Conservation (phyloP, 2,329 filamentous ascomycete species). For the Aphanoascus verrucosus region DNA sequence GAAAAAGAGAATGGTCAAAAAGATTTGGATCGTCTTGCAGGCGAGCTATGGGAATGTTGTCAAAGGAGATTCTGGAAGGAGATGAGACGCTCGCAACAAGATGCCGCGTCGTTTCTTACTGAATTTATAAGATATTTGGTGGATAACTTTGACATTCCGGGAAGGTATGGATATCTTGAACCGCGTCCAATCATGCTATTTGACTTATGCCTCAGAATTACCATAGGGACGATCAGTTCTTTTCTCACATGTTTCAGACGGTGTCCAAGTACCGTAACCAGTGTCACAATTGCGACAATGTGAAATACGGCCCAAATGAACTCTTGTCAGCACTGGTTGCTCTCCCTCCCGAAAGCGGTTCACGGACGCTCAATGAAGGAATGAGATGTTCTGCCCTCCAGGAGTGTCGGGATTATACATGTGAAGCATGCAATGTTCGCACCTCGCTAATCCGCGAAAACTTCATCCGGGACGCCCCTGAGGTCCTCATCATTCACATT, state of each 20-base stretch:
- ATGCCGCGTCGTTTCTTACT: conserved; percentile 12
- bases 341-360: not conserved
- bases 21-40: not conserved
- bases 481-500: conserved; percentile 15
- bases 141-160: not conserved
- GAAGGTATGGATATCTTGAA: not conserved
- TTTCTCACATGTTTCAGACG: conserved; percentile 12
- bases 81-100: conserved; percentile 8
- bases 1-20: not conserved
- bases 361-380: not conserved
- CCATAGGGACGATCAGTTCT: not conserved
- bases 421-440: not conserved
- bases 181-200: not conserved
- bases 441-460: not conserved
- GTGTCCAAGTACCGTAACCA: conserved; percentile 3
- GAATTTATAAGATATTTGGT: conserved; percentile 2
- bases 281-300: conserved; percentile 9
- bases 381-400: not conserved
- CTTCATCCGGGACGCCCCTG: conserved; percentile 14
- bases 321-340: not conserved
- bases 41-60: conserved; percentile 5
- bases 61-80: conserved; percentile 3
- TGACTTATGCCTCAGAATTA: not conserved
- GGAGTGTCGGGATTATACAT: not conserved
- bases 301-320: not conserved